Percentiles rank a stretch among this genome's conserved stretches.
These are phyloP conservation scores for Pachysandra terminalis DNA, from an alignment of 164 flowering plant species.

Conservation along the genomic window DNA sequence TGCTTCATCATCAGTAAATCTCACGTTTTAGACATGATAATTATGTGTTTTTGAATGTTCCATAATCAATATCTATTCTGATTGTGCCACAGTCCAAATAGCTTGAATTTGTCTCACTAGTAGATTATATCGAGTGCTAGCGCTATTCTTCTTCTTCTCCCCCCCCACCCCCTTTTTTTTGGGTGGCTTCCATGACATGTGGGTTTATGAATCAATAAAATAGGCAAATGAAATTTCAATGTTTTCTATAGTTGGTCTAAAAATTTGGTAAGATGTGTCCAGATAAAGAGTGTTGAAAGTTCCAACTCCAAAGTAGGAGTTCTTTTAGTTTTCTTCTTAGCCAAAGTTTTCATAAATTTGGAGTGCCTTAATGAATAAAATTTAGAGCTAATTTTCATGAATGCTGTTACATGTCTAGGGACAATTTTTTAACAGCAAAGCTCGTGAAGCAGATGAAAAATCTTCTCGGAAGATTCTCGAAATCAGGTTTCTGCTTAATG, in stretches of 20 bases:
- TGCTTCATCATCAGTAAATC: neutral
- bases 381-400: neutral
- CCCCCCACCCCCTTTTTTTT: too few relatives aligned
- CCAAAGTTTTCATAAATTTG: too few relatives aligned
- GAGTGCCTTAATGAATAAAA: neutral
- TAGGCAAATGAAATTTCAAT: neutral
- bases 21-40: neutral
- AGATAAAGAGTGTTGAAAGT: too few relatives aligned
- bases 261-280: neutral
- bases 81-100: neutral
- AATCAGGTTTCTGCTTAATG: conserved; percentile 37
- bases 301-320: too few relatives aligned
- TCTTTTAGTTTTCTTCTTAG: too few relatives aligned
- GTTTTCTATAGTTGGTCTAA: too few relatives aligned
- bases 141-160: neutral
- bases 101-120: neutral
- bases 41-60: too few relatives aligned
- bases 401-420: conserved; percentile 38
- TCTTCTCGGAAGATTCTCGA: conserved; percentile 42
- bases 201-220: too few relatives aligned
- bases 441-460: conserved; percentile 64
- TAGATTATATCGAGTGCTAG: too few relatives aligned
- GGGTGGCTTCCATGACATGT: neutral
- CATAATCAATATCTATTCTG: neutral
- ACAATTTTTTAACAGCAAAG: conserved; percentile 40